These are phyloP conservation scores for Fomes fomentarius DNA, from an alignment of 1,284 basidiomycete genomes.

Conservation along the genomic window DNA sequence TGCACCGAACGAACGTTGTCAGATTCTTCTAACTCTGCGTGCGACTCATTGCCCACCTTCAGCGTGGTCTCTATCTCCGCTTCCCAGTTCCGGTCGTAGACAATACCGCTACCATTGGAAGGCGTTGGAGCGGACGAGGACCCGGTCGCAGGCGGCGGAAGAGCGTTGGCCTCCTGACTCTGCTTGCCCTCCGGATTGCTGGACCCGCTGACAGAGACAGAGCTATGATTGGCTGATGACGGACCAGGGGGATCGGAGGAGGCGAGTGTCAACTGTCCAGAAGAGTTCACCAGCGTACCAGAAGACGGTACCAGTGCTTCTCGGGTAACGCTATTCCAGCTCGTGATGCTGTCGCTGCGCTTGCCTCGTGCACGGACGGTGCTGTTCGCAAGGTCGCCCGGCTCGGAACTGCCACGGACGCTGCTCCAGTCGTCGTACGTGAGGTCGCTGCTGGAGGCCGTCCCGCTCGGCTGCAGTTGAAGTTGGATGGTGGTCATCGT, in stretches of 20 bases:
- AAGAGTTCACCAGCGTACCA: slow-evolving; percentile 34
- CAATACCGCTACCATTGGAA: slow-evolving; percentile 39
- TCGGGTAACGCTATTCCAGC: slow-evolving; percentile 75
- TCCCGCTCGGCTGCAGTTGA: slow-evolving; percentile 61
- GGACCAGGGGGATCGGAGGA: slow-evolving; percentile 20
- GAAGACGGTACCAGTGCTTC: slow-evolving; percentile 37
- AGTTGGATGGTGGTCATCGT: slow-evolving; percentile 85
- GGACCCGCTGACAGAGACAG: slow-evolving; percentile 41
- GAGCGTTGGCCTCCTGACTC: slow-evolving; percentile 21
- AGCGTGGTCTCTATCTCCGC: slow-evolving; percentile 82
- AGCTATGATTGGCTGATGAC: slow-evolving; percentile 45
- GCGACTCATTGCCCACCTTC: slow-evolving; percentile 58
- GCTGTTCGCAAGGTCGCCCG: slow-evolving; percentile 46
- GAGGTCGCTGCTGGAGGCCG: slow-evolving; percentile 62
- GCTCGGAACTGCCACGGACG: slow-evolving; percentile 54
- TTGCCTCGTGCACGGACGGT: slow-evolving; percentile 57
- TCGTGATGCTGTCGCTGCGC: slow-evolving; percentile 78
- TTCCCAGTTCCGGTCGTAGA: slow-evolving; percentile 78
- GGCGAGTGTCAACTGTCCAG: slow-evolving; percentile 34
- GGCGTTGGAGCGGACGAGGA: slow-evolving; percentile 30
- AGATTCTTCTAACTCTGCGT: neutral
- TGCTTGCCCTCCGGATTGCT: slow-evolving; percentile 22
- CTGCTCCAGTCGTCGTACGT: slow-evolving; percentile 69
- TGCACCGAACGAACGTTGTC: slow-evolving; percentile 33
- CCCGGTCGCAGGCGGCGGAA: slow-evolving; percentile 8